Percentiles rank a stretch among this genome's conserved stretches.
phyloP scores from a whole-genome alignment of 306 rosid genomes.

The Lupinus albus region DNA sequence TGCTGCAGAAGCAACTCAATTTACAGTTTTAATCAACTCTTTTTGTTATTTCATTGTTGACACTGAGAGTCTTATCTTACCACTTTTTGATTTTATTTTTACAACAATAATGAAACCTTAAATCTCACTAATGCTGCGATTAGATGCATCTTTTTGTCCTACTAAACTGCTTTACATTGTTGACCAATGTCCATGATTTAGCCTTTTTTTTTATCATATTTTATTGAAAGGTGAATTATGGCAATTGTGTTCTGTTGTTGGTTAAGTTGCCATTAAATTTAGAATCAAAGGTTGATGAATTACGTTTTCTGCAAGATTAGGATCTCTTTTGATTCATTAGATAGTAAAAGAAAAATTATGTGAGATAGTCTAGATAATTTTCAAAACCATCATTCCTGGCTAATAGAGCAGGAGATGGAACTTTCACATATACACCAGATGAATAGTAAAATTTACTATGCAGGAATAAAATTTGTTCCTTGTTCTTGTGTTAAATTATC shows the following conservation, averaged over 20 bases:
- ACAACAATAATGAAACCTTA: too few relatives aligned
- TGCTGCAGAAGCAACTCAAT: constrained; percentile 28
- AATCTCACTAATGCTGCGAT: too few relatives aligned
- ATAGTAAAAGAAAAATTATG: not conserved
- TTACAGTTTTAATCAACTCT: constrained; percentile 25
- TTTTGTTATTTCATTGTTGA: not conserved
- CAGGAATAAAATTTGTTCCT: not conserved
- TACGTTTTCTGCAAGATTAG: constrained; percentile 15
- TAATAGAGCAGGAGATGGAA: not conserved
- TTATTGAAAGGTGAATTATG: not conserved
- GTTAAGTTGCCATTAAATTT: constrained; percentile 2
- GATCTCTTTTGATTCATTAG: constrained; percentile 10
- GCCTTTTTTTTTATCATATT: constrained; percentile 15
- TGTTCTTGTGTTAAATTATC: constrained; percentile 1
- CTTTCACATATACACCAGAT: constrained; percentile 11
- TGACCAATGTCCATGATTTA: constrained; percentile 12
- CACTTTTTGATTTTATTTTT: too few relatives aligned
- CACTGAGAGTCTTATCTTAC: not conserved
- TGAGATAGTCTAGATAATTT: constrained; percentile 7
- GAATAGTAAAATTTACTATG: constrained; percentile 16
- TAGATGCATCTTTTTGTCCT: constrained; percentile 7
- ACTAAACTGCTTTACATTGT: constrained; percentile 17
- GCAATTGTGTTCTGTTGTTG: constrained; percentile 19
- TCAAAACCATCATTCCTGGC: not conserved
- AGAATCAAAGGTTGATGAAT: constrained; percentile 11